Evolutionary conservation across 2,329 filamentous ascomycete species (phyloP).

Genomic region (Fusarium denticulatum): DNA sequence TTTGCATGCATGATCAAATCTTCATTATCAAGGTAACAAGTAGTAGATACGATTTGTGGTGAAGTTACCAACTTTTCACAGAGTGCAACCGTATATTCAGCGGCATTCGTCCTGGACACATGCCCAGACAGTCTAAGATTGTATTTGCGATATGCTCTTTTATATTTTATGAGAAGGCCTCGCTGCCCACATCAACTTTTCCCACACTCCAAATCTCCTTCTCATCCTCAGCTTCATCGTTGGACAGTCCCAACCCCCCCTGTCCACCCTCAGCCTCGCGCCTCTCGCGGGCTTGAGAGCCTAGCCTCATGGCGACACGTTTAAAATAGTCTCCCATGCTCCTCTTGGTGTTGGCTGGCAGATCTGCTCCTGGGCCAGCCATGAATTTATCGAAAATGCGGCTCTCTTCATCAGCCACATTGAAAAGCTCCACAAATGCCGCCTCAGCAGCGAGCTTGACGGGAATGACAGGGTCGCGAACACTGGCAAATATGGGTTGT

Average conservation of each 20-base stretch:
- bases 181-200: constrained; percentile 71
- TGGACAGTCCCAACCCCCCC: constrained; percentile 84
- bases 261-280: constrained; percentile 90
- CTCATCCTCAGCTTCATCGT: constrained; percentile 94
- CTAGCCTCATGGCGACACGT: constrained; percentile 84
- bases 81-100: neutral
- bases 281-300: constrained; percentile 87
- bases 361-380: constrained; percentile 69
- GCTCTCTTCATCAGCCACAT: constrained; percentile 85
- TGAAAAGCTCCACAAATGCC: constrained; percentile 90
- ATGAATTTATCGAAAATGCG: constrained; percentile 93
- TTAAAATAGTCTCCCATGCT: constrained; percentile 99
- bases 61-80: neutral
- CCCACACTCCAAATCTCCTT: constrained; percentile 96
- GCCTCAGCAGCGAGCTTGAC: constrained; percentile 96
- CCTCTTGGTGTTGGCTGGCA: constrained; percentile 79
- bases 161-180: constrained; percentile 32
- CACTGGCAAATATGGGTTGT: constrained; percentile 85
- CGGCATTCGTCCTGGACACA: neutral
- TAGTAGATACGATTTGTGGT: neutral
- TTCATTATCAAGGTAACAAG: neutral
- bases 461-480: constrained; percentile 91
- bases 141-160: neutral
- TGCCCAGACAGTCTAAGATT: neutral
- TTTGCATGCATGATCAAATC: neutral